Evolutionary conservation across 2,329 filamentous ascomycete genomes (phyloP), one percentile per base, ranked within the genome.

Genomic region (Gyromitra esculenta): DNA sequence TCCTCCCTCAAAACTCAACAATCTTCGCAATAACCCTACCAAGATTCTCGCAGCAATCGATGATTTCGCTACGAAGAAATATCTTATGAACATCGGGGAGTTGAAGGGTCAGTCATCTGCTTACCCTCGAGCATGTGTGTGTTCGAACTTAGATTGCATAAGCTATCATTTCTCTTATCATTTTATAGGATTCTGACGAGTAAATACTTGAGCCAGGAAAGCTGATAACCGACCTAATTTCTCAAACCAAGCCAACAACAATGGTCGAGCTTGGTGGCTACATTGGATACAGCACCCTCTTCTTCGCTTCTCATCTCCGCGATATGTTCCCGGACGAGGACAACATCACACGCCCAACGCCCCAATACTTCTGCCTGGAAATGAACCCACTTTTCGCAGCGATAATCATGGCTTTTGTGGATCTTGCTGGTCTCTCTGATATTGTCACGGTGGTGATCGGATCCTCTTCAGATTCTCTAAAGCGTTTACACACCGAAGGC

Each of bases 181-280:
- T 3, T 39, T 11, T n/a, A 50, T 74, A 8, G 45, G 9, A 54
- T 31, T 8, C 8, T 48, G 3, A 56, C 37, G 18, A 31, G 3
- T 31, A 31, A 45, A 13, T 11, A 45, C 15, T 3, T 3, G 1
- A 45, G 2, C 25, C n/a, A 76, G 73, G 67, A 41, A 65, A 86
- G 77, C 90, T 93, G 68, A 88, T 95, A 1, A 87, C 87, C 7
- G 86, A 91, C 39, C 83, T 94, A 50, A 94, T 96, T 75, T 85
- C 85, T 21, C 85, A 91, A 78, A 84, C 87, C 62, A 91, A 91
- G 82, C 92, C 91, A 0, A 83, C 88, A 69, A 86, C 86, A 1
- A 92, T 94, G 89, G 88, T 95, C 60, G 92, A 96, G 82, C 86
- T 96, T 0, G 92, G 93, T 60, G 91, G 91, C 63, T 96, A 95